Base-by-base conservation (phyloP, 768 basidiomycete species). In the Tephrocybe sp. region DNA sequence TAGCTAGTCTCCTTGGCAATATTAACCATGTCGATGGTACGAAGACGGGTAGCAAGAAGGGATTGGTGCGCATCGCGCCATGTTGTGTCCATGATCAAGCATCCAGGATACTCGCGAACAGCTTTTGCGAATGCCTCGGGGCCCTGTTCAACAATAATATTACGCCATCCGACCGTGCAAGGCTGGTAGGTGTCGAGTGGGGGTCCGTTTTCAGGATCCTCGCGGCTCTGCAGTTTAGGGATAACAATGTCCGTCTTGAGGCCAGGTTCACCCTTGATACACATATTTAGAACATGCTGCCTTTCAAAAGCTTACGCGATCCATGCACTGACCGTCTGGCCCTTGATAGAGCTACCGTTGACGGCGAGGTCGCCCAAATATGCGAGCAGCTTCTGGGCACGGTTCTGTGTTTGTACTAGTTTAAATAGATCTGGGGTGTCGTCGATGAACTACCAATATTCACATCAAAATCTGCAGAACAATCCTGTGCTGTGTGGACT, bases 21-120 rank as follows among this genome's bases (percentile, higher is more conserved):
- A 72, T 97, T 97, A 57, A 84, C 91, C 84, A 98, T 98, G 64
- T 99, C 97, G 55, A 88, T 84, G 9, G 97, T 98, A 55, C 97
- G 84, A 42, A 99, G 78, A 53, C 97, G 88, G 23, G 97, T 99
- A 39, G 97, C 97, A 48, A 99, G 83, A 29, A 99, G 79, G 23
- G 94, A 97, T 69, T 99, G 97, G 68, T 99, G 97, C 19, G 97
- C 97, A 63, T 99, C 97, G 67, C 97, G 90, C 95, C 97, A 97
- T 1, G 95, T 98, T 23, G 95, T 98, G 70, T 99, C 91, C 92
- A 94, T 93, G 70, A 97, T 94, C 54, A 98, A 79, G 47, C 83
- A 86, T 48, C 97, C 97, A 45, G 91, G 91, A 70, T 99, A 98
- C 55, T 86, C 88, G 59, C 97, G 87, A 48, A 98, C 92, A 33